Conservation (phyloP, 345 rosid species). For the Erucastrum elatum region DNA sequence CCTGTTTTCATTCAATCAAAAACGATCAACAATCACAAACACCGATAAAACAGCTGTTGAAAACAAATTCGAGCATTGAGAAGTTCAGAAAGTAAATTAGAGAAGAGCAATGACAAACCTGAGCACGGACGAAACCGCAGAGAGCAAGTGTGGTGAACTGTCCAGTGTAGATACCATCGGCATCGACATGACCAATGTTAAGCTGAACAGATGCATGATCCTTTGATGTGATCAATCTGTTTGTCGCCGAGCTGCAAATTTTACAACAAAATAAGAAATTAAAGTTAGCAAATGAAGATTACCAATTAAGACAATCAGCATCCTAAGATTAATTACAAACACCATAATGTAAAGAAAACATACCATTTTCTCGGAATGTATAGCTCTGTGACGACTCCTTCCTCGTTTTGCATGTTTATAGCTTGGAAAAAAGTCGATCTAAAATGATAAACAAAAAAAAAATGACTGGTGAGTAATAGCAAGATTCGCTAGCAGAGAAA, state of each 20-base stretch:
- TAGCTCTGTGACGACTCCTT: slow-evolving; percentile 79
- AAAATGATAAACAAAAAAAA: neutral
- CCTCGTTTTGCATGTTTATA: slow-evolving; percentile 83
- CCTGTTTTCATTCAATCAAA: slow-evolving; percentile 35
- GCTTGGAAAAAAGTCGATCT: slow-evolving; percentile 8
- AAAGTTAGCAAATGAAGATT: neutral
- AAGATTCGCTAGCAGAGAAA: neutral
- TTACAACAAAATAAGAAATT: too few relatives aligned
- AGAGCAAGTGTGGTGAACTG: slow-evolving; percentile 64
- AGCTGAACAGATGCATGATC: slow-evolving; percentile 74
- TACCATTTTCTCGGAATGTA: slow-evolving; percentile 96
- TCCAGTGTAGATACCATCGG: slow-evolving; percentile 53
- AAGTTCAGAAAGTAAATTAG: neutral
- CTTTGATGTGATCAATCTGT: slow-evolving; percentile 70
- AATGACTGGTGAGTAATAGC: neutral
- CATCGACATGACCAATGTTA: slow-evolving; percentile 66
- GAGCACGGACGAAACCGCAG: slow-evolving; percentile 67
- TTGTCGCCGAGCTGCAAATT: slow-evolving; percentile 62
- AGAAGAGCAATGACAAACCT: slow-evolving; percentile 41
- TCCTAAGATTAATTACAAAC: neutral
- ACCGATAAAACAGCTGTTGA: neutral
- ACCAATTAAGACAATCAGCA: neutral
- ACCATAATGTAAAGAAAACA: neutral
- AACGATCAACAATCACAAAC: neutral
- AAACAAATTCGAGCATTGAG: too few relatives aligned